These are phyloP conservation scores for Fusarium sterilihyphosum DNA, from an alignment of 2,329 filamentous ascomycete genomes.

Conservation along the genomic window DNA sequence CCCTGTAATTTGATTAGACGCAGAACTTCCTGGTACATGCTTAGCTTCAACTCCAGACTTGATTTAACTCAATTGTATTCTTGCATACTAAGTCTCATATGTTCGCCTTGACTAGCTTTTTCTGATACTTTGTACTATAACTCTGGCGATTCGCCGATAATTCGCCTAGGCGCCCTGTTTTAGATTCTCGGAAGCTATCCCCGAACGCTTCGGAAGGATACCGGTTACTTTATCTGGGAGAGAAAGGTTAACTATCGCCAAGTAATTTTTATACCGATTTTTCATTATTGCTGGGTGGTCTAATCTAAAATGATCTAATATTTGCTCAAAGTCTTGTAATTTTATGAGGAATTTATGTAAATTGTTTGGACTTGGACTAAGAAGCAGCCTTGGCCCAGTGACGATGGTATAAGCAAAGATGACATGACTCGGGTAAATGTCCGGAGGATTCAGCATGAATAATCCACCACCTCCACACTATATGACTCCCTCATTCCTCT, in stretches of 20 bases:
- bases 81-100: rapidly evolving
- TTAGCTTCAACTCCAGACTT: neutral
- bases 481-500: neutral
- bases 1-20: neutral
- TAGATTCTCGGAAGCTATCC: neutral
- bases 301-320: too few relatives aligned
- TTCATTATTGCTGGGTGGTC: too few relatives aligned
- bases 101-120: rapidly evolving
- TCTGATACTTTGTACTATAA: too few relatives aligned
- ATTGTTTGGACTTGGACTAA: too few relatives aligned
- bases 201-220: neutral
- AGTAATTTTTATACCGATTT: rapidly evolving
- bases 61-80: rapidly evolving
- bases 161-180: too few relatives aligned
- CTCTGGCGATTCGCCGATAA: rapidly evolving
- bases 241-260: too few relatives aligned
- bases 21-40: neutral
- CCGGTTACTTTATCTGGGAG: rapidly evolving
- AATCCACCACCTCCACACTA: too few relatives aligned
- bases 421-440: neutral
- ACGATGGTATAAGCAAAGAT: neutral
- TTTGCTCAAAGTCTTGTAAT: rapidly evolving
- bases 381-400: neutral
- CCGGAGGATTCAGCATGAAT: neutral
- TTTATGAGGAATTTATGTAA: neutral